Conservation (phyloP, 176 grass and related monocot species). For the Stipa capillata region DNA sequence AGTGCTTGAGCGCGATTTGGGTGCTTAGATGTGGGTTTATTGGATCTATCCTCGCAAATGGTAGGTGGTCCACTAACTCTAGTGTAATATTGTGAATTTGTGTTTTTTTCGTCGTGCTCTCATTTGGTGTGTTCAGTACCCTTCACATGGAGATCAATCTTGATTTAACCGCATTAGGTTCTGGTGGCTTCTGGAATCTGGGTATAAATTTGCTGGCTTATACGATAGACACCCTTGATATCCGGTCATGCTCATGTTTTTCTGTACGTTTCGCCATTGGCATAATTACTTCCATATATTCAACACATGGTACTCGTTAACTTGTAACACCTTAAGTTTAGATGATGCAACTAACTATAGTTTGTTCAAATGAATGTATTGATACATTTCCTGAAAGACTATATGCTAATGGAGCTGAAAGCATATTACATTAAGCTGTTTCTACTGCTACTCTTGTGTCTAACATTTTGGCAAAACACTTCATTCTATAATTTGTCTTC, state of each 20-base stretch:
- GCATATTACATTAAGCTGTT: background rate
- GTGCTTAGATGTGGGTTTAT: background rate
- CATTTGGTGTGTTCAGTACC: background rate
- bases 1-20: background rate
- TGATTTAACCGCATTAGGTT: background rate
- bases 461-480: conserved; percentile 5
- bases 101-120: background rate
- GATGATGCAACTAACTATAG: background rate
- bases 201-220: background rate
- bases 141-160: background rate
- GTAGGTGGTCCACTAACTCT: background rate
- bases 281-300: background rate
- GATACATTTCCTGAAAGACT: background rate
- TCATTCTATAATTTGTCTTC: background rate
- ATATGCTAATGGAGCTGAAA: background rate
- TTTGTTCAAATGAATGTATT: background rate
- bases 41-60: background rate
- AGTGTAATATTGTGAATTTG: background rate
- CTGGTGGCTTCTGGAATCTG: background rate
- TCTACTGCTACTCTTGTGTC: background rate
- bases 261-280: background rate
- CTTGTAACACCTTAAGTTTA: background rate
- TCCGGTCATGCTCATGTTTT: background rate
- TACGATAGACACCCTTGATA: background rate
- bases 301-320: background rate